phyloP scores from a whole-genome alignment of 179 eudicot genomes.

The Corrigiola litoralis region DNA sequence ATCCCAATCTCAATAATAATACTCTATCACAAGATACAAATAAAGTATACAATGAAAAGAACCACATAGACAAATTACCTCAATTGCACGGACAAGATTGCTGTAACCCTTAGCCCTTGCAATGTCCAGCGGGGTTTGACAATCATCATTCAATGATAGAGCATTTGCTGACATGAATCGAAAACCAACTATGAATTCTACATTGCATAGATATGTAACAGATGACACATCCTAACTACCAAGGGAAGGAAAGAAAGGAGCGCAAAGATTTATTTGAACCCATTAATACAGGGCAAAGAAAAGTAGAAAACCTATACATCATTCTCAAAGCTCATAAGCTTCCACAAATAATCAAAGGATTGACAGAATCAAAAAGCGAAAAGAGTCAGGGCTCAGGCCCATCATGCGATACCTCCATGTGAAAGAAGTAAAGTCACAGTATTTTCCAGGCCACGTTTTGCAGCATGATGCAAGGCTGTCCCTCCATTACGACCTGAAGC shows the following conservation, averaged over 20 bases:
- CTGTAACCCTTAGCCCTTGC: conserved; percentile 70
- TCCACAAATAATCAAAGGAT: no score
- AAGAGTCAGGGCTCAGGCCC: background rate
- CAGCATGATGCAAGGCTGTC: conserved; percentile 93
- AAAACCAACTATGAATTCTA: background rate
- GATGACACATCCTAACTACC: background rate
- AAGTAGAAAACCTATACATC: background rate
- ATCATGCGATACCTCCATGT: conserved; percentile 60
- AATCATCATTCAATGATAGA: conserved; percentile 77
- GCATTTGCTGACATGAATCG: conserved; percentile 69
- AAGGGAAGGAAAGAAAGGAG: background rate
- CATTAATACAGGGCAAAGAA: no score
- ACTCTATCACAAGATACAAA: background rate
- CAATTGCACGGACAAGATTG: conserved; percentile 76
- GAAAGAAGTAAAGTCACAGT: conserved; percentile 73
- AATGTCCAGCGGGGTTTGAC: conserved; percentile 84
- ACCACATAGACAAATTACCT: conserved; percentile 38
- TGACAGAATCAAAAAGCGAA: no score
- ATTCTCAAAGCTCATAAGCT: background rate
- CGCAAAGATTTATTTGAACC: background rate
- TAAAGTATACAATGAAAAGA: background rate
- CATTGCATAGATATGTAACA: background rate
- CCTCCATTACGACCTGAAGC: conserved; percentile 76
- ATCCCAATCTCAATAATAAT: background rate
- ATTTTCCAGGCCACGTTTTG: conserved; percentile 76